Conservation (phyloP, 371 early-diverging fungal genomes). For the Rhizopus delemar region DNA sequence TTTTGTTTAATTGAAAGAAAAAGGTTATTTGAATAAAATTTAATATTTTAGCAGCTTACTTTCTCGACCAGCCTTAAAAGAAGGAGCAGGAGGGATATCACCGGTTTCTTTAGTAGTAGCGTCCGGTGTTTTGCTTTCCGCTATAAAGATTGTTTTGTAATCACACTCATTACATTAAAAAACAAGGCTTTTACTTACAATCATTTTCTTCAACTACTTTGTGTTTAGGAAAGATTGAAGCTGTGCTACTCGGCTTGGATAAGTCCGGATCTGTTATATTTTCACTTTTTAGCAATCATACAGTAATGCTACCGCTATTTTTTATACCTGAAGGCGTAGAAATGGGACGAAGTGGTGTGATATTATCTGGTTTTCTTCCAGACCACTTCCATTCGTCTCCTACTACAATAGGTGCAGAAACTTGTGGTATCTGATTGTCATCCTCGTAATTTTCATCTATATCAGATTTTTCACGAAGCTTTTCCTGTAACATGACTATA, state of each 20-base stretch:
- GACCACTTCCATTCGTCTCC: constrained; percentile 45
- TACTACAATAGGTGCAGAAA: constrained; percentile 30
- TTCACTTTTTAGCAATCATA: too few species aligned
- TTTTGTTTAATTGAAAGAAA: not conserved
- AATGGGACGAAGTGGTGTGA: constrained; percentile 5
- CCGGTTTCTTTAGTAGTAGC: not conserved
- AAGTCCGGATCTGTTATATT: too few species aligned
- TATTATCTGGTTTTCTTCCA: constrained; percentile 9
- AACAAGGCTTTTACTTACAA: not conserved
- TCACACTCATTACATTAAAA: not conserved
- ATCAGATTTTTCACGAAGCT: constrained; percentile 28
- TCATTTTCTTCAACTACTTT: not conserved
- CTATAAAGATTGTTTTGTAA: not conserved
- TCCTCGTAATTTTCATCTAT: constrained; percentile 8
- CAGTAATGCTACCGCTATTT: not conserved
- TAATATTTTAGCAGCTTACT: not conserved
- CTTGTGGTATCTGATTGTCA: not conserved
- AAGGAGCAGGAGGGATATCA: not conserved
- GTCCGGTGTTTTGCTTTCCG: not conserved
- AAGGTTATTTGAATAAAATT: not conserved
- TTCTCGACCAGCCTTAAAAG: not conserved
- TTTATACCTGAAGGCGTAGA: not conserved
- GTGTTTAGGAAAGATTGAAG: not conserved
- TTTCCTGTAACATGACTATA: constrained; percentile 41
- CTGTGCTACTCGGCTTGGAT: not conserved